Base-by-base conservation (phyloP, 805 yeast genomes). In the Ascoidea rubescens region DNA sequence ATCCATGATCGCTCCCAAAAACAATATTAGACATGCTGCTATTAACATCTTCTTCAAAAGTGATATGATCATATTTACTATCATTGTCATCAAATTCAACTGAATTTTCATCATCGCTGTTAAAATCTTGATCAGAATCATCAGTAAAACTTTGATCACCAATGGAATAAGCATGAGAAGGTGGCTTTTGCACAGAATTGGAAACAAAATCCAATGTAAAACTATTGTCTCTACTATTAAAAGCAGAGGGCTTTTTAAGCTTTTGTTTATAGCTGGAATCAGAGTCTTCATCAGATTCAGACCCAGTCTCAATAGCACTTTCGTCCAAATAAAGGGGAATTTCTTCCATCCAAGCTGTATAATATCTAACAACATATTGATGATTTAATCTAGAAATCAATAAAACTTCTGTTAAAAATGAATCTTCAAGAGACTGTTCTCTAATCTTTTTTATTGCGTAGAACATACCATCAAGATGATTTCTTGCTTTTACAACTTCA, bases 271-370 rank as follows among this genome's bases (percentile, higher is more conserved):
- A 51, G 4, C 51, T 55, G 12, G 12, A 49, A 10, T 14, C 53
- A 51, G 21, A 47, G 6, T 43, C 50, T 5, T 37, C 47, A 37
- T 53, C 52, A 12, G 42, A 21, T 10, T 33, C 49, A 30, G 50
- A 50, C 46, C 47, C 56, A 5, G 53, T 57, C 5, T 50, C 62
- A 14, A 53, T 59, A 5, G 50, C 57, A 5, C 53, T 60, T 1
- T 60, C 67, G 5, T 64, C 69, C 28, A 60, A 65, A 5, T 65
- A 69, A 8, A 64, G 63, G 2, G 65, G 62, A 12, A 60, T 68
- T 52, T 87, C 95, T 62, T 90, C 97, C 5, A 91, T 77, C 99
- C 99, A 93, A 0, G 97, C 96, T 3, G 97, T 95, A 67, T 87
- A 93, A 66, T 93, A 93, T 53, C 99, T 71, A 4, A 93, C 99